Evolutionary conservation across 2,329 filamentous ascomycete species (phyloP).

Genomic region (Aspergillus calidoustus): DNA sequence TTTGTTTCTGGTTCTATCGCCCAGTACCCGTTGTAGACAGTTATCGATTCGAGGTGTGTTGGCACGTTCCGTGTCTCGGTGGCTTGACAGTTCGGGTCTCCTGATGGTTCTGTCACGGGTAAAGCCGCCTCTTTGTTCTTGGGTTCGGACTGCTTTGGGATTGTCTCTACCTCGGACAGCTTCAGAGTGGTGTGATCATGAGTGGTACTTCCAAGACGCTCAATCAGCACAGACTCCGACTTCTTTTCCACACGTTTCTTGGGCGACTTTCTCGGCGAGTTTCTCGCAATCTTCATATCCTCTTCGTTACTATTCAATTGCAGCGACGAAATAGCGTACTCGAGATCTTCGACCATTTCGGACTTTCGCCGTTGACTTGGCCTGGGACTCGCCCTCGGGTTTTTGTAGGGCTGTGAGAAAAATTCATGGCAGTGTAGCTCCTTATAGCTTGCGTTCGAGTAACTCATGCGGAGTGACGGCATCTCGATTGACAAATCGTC

Average conservation of each 20-base stretch:
- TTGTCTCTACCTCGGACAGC: background rate
- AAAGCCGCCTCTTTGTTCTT: background rate
- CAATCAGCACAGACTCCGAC: background rate
- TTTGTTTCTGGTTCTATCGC: constrained; percentile 16
- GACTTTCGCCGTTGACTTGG: background rate
- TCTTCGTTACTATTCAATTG: constrained; percentile 18
- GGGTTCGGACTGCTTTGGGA: background rate
- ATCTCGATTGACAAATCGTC: constrained; percentile 12
- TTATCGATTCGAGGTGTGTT: constrained; percentile 22
- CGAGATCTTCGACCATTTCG: constrained; percentile 22
- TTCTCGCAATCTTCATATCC: constrained; percentile 1
- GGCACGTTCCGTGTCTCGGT: background rate
- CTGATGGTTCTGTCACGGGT: background rate
- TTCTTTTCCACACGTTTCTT: constrained; percentile 17
- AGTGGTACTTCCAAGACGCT: background rate
- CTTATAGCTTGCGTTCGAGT: constrained; percentile 28
- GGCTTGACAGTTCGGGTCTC: background rate
- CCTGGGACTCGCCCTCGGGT: constrained; percentile 4
- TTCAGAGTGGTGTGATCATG: background rate
- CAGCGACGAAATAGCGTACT: constrained; percentile 27
- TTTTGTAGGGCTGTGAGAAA: constrained; percentile 5
- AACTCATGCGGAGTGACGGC: constrained; percentile 29
- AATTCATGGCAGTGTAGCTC: constrained; percentile 5
- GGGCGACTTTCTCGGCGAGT: background rate
- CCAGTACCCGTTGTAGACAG: constrained; percentile 18